Conservation (phyloP, 2,329 filamentous ascomycete species). For the Zelopaecilomyces penicillatus region DNA sequence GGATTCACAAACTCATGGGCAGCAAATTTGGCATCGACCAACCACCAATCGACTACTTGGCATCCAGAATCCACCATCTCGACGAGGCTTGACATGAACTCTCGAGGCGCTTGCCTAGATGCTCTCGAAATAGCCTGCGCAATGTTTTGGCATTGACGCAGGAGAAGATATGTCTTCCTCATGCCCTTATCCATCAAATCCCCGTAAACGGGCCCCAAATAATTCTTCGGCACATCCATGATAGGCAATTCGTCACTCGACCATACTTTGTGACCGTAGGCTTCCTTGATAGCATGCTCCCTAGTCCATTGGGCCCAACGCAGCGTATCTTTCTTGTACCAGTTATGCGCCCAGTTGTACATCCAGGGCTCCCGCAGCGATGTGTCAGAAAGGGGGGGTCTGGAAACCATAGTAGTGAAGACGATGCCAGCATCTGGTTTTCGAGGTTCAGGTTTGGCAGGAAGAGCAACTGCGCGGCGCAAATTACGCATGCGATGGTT, state of each 20-base stretch:
- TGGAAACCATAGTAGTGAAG: slow-evolving; percentile 13
- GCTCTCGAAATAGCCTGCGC: slow-evolving; percentile 10
- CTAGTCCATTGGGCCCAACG: slow-evolving; percentile 14
- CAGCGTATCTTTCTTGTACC: slow-evolving; percentile 12
- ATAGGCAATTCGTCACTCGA: slow-evolving; percentile 8
- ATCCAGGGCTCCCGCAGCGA: slow-evolving; percentile 18
- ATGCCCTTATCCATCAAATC: slow-evolving; percentile 17
- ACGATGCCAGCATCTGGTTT: slow-evolving; percentile 16
- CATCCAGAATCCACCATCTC: slow-evolving; percentile 9
- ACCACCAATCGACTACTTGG: neutral
- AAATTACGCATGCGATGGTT: slow-evolving; percentile 27
- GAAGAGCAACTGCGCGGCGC: slow-evolving; percentile 30
- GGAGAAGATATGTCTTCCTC: slow-evolving; percentile 11
- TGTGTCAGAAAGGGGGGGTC: slow-evolving; percentile 14
- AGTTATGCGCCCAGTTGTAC: slow-evolving; percentile 18
- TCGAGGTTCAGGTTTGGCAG: slow-evolving; percentile 12
- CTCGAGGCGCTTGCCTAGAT: slow-evolving; percentile 10
- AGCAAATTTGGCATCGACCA: slow-evolving; percentile 7
- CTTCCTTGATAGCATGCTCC: slow-evolving; percentile 12
- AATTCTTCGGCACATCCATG: slow-evolving; percentile 18
- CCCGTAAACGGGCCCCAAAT: slow-evolving; percentile 12
- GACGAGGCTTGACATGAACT: slow-evolving; percentile 11
- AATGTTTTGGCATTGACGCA: slow-evolving; percentile 11
- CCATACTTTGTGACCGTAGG: slow-evolving; percentile 7
- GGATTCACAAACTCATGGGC: slow-evolving; percentile 5